These are phyloP conservation scores for Brassica napus DNA, from an alignment of 345 rosid species.

Conservation along the genomic window Da-Ae NC_063448.1:20906501-20907000, in stretches of 20 bases:
- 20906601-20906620: slow-evolving; percentile 39
- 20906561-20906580: slow-evolving; percentile 48
- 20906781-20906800: slow-evolving; percentile 45
- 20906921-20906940: slow-evolving; percentile 45
- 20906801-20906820: slow-evolving; percentile 49
- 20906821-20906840: not conserved
- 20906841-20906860: not conserved
- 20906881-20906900: slow-evolving; percentile 49
- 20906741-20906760: slow-evolving; percentile 40
- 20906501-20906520: slow-evolving; percentile 29
- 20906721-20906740: slow-evolving; percentile 50
- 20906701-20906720: slow-evolving; percentile 55
- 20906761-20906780: slow-evolving; percentile 49
- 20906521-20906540: slow-evolving; percentile 38
- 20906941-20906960: slow-evolving; percentile 55
- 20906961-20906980: slow-evolving; percentile 59
- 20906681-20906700: slow-evolving; percentile 49
- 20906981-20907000: slow-evolving; percentile 72
- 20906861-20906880: not conserved
- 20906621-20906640: slow-evolving; percentile 41
- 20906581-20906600: slow-evolving; percentile 51
- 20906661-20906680: slow-evolving; percentile 67
- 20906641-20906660: slow-evolving; percentile 53
- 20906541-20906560: slow-evolving; percentile 38
- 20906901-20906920: slow-evolving; percentile 48